Evolutionary conservation across 257 asterid genomes (phyloP).

Genomic region (Paraleonurus japonicus): DNA sequence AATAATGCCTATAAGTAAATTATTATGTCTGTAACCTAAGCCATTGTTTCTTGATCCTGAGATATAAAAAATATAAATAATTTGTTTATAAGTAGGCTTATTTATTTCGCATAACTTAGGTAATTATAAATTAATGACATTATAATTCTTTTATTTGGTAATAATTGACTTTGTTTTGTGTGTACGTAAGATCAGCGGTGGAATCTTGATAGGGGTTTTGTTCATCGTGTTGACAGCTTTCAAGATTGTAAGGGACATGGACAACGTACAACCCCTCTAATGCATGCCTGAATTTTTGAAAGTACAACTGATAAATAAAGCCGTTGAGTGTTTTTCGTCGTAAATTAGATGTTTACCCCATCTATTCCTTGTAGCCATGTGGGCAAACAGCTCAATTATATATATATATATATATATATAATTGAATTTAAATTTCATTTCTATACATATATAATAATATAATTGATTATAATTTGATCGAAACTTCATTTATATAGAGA

Average conservation of each 20-base stretch:
- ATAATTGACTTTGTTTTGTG: conserved; percentile 16
- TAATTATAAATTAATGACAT: background rate
- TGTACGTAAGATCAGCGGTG: background rate
- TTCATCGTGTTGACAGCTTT: background rate
- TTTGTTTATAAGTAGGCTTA: conserved; percentile 11
- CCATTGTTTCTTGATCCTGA: background rate
- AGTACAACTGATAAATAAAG: conserved; percentile 19
- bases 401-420: background rate
- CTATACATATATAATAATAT: too few species aligned
- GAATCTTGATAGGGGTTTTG: background rate
- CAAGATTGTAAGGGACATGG: conserved; percentile 2
- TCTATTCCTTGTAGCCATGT: conserved; percentile 19
- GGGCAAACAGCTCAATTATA: background rate
- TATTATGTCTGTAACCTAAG: background rate
- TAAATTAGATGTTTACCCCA: background rate
- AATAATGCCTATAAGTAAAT: background rate
- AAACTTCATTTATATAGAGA: too few species aligned
- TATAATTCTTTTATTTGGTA: conserved; percentile 8
- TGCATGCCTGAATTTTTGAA: background rate
- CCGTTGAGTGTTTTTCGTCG: background rate
- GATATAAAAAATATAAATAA: too few species aligned
- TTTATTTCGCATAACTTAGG: background rate
- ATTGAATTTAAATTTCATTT: background rate
- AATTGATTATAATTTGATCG: too few species aligned
- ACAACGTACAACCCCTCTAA: conserved; percentile 13